Conservation (phyloP, 345 rosid species). For the Diplotaxis tenuifolia region DNA sequence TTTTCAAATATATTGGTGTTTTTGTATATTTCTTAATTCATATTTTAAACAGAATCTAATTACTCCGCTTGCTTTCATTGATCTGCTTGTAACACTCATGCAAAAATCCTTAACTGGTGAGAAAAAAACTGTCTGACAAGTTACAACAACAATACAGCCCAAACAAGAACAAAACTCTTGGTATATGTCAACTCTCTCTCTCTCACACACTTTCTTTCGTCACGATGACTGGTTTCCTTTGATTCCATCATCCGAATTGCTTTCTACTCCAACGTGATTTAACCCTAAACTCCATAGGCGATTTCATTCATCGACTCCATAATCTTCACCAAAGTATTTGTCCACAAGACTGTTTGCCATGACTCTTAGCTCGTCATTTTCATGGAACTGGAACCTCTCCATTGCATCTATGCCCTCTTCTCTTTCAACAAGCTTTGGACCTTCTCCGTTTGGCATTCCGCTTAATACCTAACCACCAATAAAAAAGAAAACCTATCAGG, state of each 20-base stretch:
- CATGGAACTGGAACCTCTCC: conserved; percentile 96
- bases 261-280: conserved; percentile 3
- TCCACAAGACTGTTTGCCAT: conserved; percentile 93
- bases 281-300: too few relatives aligned
- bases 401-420: conserved; percentile 97
- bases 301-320: conserved; percentile 57
- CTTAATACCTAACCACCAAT: conserved; percentile 60
- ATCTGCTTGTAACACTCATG: background rate
- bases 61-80: too few relatives aligned
- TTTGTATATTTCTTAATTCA: too few relatives aligned
- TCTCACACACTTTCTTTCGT: background rate
- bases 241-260: conserved; percentile 10
- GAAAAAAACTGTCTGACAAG: conserved; percentile 26
- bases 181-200: background rate
- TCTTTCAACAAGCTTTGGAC: conserved; percentile 79
- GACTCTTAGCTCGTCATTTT: conserved; percentile 85
- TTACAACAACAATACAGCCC: conserved; percentile 27
- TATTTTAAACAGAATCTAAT: too few relatives aligned
- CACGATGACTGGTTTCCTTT: conserved; percentile 21
- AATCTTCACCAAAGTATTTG: conserved; percentile 87
- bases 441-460: conserved; percentile 90
- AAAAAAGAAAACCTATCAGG: conserved; percentile 2
- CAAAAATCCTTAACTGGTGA: conserved; percentile 9
- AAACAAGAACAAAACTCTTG: conserved; percentile 9
- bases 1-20: too few relatives aligned